Evolutionary conservation across 768 basidiomycete species (phyloP).

Genomic region (Crepidotus variabilis): DNA sequence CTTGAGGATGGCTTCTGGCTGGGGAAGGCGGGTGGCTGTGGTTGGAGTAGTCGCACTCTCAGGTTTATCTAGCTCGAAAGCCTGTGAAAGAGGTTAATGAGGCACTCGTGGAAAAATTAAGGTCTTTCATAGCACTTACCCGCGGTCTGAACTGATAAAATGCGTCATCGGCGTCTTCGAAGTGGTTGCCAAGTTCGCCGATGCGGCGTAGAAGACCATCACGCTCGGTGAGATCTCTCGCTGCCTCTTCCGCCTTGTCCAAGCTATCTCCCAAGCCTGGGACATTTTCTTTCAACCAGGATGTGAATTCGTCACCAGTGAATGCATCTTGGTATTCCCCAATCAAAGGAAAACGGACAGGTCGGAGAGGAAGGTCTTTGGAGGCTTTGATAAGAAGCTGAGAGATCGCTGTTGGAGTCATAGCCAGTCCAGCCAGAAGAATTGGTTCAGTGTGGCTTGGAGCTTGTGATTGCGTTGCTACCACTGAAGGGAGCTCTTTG

Average conservation of each 20-base stretch:
- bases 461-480: constrained; percentile 30
- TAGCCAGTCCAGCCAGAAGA: constrained; percentile 70
- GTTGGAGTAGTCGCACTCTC: constrained; percentile 15
- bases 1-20: constrained; percentile 56
- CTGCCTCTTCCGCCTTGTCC: constrained; percentile 77
- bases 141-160: constrained; percentile 84
- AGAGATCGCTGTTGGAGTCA: constrained; percentile 63
- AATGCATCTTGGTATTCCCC: constrained; percentile 87
- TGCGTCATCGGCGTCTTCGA: constrained; percentile 73
- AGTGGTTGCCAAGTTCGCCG: constrained; percentile 80
- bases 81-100: constrained; percentile 32
- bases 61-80: constrained; percentile 51
- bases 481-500: constrained; percentile 33
- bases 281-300: constrained; percentile 78
- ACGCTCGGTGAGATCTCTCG: constrained; percentile 57
- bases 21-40: constrained; percentile 9
- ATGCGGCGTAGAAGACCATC: constrained; percentile 64
- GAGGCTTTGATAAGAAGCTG: constrained; percentile 69
- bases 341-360: constrained; percentile 72
- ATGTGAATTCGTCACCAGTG: constrained; percentile 84
- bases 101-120: neutral
- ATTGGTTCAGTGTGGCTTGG: constrained; percentile 41
- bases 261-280: constrained; percentile 73
- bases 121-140: constrained; percentile 33
- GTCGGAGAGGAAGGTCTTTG: constrained; percentile 62